Conservation (phyloP, 2,329 filamentous ascomycete species). For the Plenodomus biglobosus region DNA sequence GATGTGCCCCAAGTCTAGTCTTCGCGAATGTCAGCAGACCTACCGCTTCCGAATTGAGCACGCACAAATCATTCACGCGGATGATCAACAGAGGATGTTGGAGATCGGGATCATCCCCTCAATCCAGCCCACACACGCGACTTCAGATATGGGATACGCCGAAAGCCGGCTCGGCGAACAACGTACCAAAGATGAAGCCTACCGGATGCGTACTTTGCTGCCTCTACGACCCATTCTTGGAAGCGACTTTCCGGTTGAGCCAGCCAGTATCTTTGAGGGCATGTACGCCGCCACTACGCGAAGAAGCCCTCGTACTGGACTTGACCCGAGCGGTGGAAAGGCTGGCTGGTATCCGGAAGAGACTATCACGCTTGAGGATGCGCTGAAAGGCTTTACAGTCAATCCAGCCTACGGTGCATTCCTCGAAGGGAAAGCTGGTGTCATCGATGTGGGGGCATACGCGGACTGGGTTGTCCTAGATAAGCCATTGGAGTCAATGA, state of each 20-base stretch:
- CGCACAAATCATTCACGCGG: conserved; percentile 68
- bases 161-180: conserved; percentile 59
- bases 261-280: conserved; percentile 66
- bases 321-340: conserved; percentile 48
- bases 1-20: conserved; percentile 51
- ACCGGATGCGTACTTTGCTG: conserved; percentile 66
- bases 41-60: conserved; percentile 70
- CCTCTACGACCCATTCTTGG: conserved; percentile 60
- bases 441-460: conserved; percentile 61
- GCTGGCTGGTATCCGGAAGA: conserved; percentile 64
- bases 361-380: conserved; percentile 60
- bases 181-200: conserved; percentile 60
- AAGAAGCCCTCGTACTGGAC: conserved; percentile 55
- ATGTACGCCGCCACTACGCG: conserved; percentile 69
- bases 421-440: conserved; percentile 60
- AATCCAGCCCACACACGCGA: conserved; percentile 72
- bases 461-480: conserved; percentile 74
- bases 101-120: conserved; percentile 65
- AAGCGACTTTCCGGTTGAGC: conserved; percentile 73
- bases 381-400: conserved; percentile 63
- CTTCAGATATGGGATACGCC: conserved; percentile 70
- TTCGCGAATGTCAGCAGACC: conserved; percentile 54
- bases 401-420: conserved; percentile 63
- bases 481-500: conserved; percentile 54
- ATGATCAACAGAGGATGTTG: conserved; percentile 63